A percentile compares a stretch with the other conserved stretches of the same genome.
Conservation (phyloP, 169 alveolate genomes). For the Miamiensis avidus region DNA sequence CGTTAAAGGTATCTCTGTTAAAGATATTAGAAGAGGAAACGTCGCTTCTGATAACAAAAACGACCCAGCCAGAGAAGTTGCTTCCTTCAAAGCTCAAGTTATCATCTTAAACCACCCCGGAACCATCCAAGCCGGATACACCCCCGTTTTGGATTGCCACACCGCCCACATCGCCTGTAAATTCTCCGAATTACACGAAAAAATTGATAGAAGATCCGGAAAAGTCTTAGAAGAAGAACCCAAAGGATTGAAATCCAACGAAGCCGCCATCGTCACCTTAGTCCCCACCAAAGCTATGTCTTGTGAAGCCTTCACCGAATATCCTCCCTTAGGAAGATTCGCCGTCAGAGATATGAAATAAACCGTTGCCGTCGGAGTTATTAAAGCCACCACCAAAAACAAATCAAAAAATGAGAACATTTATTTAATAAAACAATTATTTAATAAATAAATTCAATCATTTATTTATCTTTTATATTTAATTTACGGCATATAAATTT, state of each 20-base stretch:
- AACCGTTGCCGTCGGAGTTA: slow-evolving; percentile 99
- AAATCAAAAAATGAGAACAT: slow-evolving; percentile 63
- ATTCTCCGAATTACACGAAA: slow-evolving; percentile 91
- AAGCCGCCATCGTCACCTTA: slow-evolving; percentile 95
- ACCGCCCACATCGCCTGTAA: slow-evolving; percentile 98
- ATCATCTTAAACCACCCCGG: slow-evolving; percentile 98
- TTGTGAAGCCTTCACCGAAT: slow-evolving; percentile 95
- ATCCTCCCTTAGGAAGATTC: slow-evolving; percentile 99
- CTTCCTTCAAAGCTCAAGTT: slow-evolving; percentile 94
- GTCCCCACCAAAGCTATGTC: slow-evolving; percentile 96
- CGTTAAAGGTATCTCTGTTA: slow-evolving; percentile 94
- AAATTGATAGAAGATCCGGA: slow-evolving; percentile 97
- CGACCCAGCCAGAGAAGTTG: slow-evolving; percentile 97
- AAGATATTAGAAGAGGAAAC: slow-evolving; percentile 95
- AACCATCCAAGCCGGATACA: slow-evolving; percentile 96
- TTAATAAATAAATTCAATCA: slow-evolving; percentile 15
- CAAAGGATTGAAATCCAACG: slow-evolving; percentile 95
- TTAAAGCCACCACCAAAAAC: slow-evolving; percentile 96
- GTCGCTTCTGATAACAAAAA: slow-evolving; percentile 96
- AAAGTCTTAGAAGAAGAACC: slow-evolving; percentile 96
- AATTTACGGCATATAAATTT: no score
- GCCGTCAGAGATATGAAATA: slow-evolving; percentile 99
- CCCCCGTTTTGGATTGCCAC: slow-evolving; percentile 98
- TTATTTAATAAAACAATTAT: slow-evolving; percentile 17
- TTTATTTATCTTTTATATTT: no score